Conservation (phyloP, 2,329 filamentous ascomycete species). For the Podosphaera leucotricha region DNA sequence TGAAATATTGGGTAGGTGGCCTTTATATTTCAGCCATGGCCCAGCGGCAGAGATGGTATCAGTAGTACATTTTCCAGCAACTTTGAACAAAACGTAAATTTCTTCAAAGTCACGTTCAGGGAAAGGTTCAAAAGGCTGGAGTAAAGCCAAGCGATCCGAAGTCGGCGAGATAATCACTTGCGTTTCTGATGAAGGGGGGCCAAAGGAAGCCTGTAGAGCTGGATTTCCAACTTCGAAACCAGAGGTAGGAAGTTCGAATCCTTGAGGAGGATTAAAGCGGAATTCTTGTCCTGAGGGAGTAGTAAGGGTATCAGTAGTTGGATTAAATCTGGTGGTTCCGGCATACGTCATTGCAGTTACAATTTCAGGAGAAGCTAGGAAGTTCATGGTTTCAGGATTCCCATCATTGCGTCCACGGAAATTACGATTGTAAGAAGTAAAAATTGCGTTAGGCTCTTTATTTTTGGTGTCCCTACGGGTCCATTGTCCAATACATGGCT, state of each 20-base stretch:
- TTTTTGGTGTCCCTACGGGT: conserved; percentile 84
- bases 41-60: conserved; percentile 95
- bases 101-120: conserved; percentile 49
- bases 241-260: conserved; percentile 34
- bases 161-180: conserved; percentile 59
- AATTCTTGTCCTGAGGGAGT: conserved; percentile 64
- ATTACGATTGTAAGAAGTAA: conserved; percentile 99
- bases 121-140: conserved; percentile 78
- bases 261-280: conserved; percentile 60
- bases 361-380: conserved; percentile 85
- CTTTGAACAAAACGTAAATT: conserved; percentile 79
- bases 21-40: conserved; percentile 98
- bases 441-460: conserved; percentile 84
- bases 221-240: conserved; percentile 61
- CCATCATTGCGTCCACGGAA: conserved; percentile 97
- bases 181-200: conserved; percentile 44
- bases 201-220: conserved; percentile 47
- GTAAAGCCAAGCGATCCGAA: conserved; percentile 72
- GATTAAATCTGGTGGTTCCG: conserved; percentile 86
- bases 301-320: conserved; percentile 62
- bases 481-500: conserved; percentile 76
- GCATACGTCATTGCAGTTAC: conserved; percentile 93
- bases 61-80: conserved; percentile 93
- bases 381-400: conserved; percentile 95
- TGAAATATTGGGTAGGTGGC: conserved; percentile 90